These are phyloP conservation scores for Diaporthe eres DNA, from an alignment of 2,329 filamentous ascomycete species.

Conservation along the genomic window DNA sequence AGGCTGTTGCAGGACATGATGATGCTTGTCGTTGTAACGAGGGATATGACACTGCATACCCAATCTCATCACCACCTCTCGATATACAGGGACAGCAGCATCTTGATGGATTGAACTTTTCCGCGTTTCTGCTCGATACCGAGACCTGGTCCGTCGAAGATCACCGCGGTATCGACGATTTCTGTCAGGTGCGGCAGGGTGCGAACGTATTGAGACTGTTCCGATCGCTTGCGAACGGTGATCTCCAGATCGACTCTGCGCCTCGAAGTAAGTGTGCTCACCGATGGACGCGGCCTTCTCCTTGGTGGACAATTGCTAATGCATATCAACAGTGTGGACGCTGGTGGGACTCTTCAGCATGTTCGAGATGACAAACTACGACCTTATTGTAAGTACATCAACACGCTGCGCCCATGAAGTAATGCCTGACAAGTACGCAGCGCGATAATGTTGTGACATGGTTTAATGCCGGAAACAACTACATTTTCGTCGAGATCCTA, in stretches of 20 bases:
- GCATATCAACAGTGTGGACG: constrained; percentile 65
- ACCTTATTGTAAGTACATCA: constrained; percentile 53
- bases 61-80: constrained; percentile 1
- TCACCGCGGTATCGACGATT: constrained; percentile 64
- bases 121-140: constrained; percentile 4
- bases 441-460: constrained; percentile 68
- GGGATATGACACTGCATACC: constrained; percentile 8
- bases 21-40: constrained; percentile 36
- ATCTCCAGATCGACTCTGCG: constrained; percentile 73
- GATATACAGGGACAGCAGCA: neutral
- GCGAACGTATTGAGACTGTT: constrained; percentile 75
- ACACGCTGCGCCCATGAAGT: neutral
- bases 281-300: no score
- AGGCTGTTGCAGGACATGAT: constrained; percentile 38
- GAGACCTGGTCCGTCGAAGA: constrained; percentile 47
- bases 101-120: neutral
- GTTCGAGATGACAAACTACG: constrained; percentile 62
- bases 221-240: constrained; percentile 67
- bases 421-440: constrained; percentile 45
- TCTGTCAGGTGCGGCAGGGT: constrained; percentile 75
- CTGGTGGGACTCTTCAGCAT: constrained; percentile 73
- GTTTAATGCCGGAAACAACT: constrained; percentile 69
- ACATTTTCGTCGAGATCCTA: constrained; percentile 72
- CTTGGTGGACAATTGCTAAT: neutral
- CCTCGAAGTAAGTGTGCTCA: constrained; percentile 57